phyloP scores from a whole-genome alignment of 73 alveolate genomes.

The Paramecium primaurelia region DNA sequence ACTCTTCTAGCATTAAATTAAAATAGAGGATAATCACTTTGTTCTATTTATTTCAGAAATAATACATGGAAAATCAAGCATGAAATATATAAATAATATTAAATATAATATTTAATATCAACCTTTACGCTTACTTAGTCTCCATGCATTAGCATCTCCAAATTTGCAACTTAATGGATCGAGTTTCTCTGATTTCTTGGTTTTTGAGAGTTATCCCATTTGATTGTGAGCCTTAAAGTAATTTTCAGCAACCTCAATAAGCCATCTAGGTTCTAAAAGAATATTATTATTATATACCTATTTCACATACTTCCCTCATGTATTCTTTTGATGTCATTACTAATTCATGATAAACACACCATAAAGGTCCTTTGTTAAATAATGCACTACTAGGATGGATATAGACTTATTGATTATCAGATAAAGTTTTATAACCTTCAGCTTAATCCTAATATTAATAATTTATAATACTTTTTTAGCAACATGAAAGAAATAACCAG shows the following conservation, averaged over 20 bases:
- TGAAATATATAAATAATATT: not conserved
- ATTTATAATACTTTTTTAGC: slow-evolving; percentile 69
- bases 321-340: slow-evolving; percentile 97
- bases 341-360: slow-evolving; percentile 96
- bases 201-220: slow-evolving; percentile 76
- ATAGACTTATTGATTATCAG: slow-evolving; percentile 95
- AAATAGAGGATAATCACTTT: not conserved
- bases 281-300: not conserved
- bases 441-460: slow-evolving; percentile 68
- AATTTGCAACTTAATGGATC: slow-evolving; percentile 95
- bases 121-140: slow-evolving; percentile 97
- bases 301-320: slow-evolving; percentile 95
- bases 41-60: not conserved
- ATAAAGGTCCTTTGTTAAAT: slow-evolving; percentile 98
- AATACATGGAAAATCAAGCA: not conserved
- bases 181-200: slow-evolving; percentile 95
- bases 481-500: slow-evolving; percentile 96
- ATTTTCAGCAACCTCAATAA: slow-evolving; percentile 99
- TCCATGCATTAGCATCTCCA: slow-evolving; percentile 99
- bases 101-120: not conserved
- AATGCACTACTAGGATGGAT: slow-evolving; percentile 98
- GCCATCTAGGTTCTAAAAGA: slow-evolving; percentile 96
- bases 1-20: not conserved
- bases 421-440: slow-evolving; percentile 93
- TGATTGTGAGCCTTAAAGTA: slow-evolving; percentile 90